These are phyloP conservation scores for Leavenworthia alabamica DNA, from an alignment of 345 rosid genomes.

Conservation along the genomic window DNA sequence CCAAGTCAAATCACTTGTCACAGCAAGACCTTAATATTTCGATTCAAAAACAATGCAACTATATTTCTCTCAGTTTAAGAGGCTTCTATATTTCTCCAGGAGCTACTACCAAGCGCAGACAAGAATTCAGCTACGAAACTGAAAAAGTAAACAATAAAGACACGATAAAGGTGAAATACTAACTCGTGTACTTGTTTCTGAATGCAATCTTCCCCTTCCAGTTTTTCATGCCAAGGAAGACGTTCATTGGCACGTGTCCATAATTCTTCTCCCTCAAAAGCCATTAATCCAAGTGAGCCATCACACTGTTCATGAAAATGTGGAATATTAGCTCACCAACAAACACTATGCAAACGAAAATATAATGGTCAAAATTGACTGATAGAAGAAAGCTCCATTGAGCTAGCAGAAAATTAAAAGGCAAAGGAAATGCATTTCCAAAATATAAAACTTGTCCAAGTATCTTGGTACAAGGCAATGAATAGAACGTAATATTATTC, in stretches of 20 bases:
- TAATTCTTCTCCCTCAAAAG: constrained; percentile 78
- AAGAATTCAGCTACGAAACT: not conserved
- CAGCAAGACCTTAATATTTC: constrained; percentile 1
- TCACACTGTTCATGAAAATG: constrained; percentile 42
- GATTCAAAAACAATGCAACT: not conserved
- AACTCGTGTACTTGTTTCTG: constrained; percentile 96
- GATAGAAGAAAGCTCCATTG: not conserved
- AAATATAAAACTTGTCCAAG: not conserved
- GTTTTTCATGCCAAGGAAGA: constrained; percentile 90
- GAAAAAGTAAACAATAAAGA: constrained; percentile 10
- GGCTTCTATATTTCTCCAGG: not conserved
- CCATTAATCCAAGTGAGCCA: constrained; percentile 72
- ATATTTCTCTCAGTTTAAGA: constrained; percentile 2
- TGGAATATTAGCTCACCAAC: constrained; percentile 1
- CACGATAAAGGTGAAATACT: constrained; percentile 30
- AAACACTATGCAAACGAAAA: constrained; percentile 1
- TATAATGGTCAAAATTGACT: not conserved
- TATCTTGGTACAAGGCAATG: not conserved
- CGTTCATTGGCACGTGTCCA: constrained; percentile 85
- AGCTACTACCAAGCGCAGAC: not conserved
- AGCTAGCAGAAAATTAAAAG: not conserved
- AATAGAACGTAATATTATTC: not conserved
- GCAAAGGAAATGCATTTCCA: constrained; percentile 5
- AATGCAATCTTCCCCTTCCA: constrained; percentile 91
- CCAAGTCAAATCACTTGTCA: constrained; percentile 20